phyloP scores from a whole-genome alignment of 768 basidiomycete genomes.

The Phanerodontia chrysosporium region DNA sequence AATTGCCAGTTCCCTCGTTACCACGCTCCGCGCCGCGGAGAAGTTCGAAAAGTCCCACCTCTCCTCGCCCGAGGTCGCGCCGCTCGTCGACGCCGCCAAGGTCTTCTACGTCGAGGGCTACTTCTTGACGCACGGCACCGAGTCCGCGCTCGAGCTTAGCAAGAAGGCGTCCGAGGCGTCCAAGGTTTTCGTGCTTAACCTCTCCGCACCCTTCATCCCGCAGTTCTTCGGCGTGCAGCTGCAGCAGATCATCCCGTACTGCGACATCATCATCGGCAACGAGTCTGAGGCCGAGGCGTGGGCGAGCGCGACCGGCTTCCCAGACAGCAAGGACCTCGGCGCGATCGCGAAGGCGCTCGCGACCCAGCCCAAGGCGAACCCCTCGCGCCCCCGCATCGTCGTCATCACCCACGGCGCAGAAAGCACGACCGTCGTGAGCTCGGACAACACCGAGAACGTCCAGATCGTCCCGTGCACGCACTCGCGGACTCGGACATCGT shows the following conservation, averaged over 20 bases:
- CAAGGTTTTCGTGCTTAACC: conserved; percentile 90
- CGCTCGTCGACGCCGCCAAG: conserved; percentile 75
- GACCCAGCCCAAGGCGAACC: conserved; percentile 68
- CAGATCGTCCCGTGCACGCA: conserved; percentile 56
- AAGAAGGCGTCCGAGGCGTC: conserved; percentile 69
- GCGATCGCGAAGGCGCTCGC: conserved; percentile 76
- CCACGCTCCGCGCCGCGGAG: conserved; percentile 86
- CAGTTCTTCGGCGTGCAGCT: conserved; percentile 88
- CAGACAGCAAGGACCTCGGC: conserved; percentile 59
- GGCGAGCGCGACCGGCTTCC: conserved; percentile 67
- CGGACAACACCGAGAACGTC: conserved; percentile 47
- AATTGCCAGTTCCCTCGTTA: conserved; percentile 78
- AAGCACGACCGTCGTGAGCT: conserved; percentile 71
- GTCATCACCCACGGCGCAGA: conserved; percentile 88
- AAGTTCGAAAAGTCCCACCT: conserved; percentile 83
- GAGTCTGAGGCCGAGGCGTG: conserved; percentile 91
- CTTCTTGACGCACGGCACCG: conserved; percentile 92
- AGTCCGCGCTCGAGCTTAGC: conserved; percentile 66
- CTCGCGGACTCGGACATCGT: conserved; percentile 67
- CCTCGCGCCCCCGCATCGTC: conserved; percentile 72
- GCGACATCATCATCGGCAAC: conserved; percentile 93
- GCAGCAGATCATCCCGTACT: conserved; percentile 74
- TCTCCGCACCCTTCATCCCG: conserved; percentile 96
- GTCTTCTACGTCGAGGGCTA: conserved; percentile 94
- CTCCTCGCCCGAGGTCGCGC: conserved; percentile 66